phyloP scores from a whole-genome alignment of 257 asterid species.

The Cordia subcordata region DNA sequence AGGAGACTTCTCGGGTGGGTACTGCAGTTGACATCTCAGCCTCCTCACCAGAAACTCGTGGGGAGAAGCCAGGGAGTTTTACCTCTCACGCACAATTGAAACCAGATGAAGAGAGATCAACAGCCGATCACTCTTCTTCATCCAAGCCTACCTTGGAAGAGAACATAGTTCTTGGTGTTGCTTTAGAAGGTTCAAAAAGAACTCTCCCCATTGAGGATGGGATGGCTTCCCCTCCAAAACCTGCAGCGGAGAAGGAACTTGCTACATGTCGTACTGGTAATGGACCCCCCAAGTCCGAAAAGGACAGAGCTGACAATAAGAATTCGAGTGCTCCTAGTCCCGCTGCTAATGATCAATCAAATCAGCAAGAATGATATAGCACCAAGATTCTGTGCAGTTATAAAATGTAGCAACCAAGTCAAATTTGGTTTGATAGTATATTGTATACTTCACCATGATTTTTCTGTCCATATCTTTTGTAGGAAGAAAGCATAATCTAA shows the following conservation, averaged over 20 bases:
- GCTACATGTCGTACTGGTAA: conserved; percentile 48
- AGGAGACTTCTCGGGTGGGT: conserved; percentile 11
- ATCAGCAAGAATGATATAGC: conserved; percentile 30
- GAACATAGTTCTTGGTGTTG: conserved; percentile 94
- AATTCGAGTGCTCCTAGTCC: conserved; percentile 22
- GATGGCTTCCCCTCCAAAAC: conserved; percentile 20
- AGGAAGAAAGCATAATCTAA: too few species aligned
- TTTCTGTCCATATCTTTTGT: background rate
- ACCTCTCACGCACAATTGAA: conserved; percentile 38
- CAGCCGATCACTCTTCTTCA: conserved; percentile 31
- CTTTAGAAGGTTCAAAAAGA: conserved; percentile 91
- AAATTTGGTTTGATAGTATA: background rate
- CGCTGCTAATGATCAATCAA: conserved; percentile 28
- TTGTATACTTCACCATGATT: background rate
- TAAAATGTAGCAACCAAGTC: too few species aligned
- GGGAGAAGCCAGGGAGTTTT: conserved; percentile 26
- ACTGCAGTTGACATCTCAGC: conserved; percentile 18
- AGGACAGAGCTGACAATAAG: conserved; percentile 39
- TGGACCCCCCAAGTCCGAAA: conserved; percentile 34
- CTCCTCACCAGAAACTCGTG: conserved; percentile 23
- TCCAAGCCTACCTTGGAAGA: conserved; percentile 71
- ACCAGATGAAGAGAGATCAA: conserved; percentile 38
- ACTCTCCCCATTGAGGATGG: conserved; percentile 91
- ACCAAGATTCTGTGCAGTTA: background rate
- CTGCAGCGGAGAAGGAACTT: conserved; percentile 50